phyloP scores from a whole-genome alignment of 2,329 filamentous ascomycete genomes.

The Keithomyces neogunnii region DNA sequence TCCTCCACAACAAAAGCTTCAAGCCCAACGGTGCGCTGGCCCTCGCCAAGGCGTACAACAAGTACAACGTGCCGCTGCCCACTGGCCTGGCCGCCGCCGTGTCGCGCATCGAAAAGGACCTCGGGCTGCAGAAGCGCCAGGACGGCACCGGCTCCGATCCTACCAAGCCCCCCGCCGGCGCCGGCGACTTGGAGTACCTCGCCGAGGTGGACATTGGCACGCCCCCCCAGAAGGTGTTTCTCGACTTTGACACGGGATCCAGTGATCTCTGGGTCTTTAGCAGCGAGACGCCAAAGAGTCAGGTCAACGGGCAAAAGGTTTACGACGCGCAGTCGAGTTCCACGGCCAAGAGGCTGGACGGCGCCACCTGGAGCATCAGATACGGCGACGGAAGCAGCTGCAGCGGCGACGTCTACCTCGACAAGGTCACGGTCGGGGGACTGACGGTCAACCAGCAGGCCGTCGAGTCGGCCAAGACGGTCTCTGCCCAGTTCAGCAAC shows the following conservation, averaged over 20 bases:
- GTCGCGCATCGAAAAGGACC: neutral
- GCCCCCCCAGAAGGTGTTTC: constrained; percentile 9
- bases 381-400: constrained; percentile 36
- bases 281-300: constrained; percentile 28
- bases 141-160: constrained; percentile 7
- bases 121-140: neutral
- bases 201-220: constrained; percentile 12
- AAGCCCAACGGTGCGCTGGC: constrained; percentile 7
- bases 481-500: constrained; percentile 30
- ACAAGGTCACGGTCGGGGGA: constrained; percentile 32
- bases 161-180: constrained; percentile 6
- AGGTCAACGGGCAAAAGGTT: constrained; percentile 29
- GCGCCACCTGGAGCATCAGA: constrained; percentile 30
- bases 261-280: constrained; percentile 28
- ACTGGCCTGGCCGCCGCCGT: constrained; percentile 4
- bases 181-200: constrained; percentile 8
- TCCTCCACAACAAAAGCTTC: constrained; percentile 7
- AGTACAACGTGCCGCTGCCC: constrained; percentile 6
- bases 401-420: constrained; percentile 33
- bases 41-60: constrained; percentile 10
- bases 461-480: constrained; percentile 31
- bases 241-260: constrained; percentile 15
- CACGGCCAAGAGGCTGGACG: constrained; percentile 26
- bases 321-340: constrained; percentile 29
- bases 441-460: constrained; percentile 31